A percentile compares a stretch with the other conserved stretches of the same genome.
Evolutionary conservation across 2,329 filamentous ascomycete species (phyloP).

Genomic region (Colletotrichum liriopes): DNA sequence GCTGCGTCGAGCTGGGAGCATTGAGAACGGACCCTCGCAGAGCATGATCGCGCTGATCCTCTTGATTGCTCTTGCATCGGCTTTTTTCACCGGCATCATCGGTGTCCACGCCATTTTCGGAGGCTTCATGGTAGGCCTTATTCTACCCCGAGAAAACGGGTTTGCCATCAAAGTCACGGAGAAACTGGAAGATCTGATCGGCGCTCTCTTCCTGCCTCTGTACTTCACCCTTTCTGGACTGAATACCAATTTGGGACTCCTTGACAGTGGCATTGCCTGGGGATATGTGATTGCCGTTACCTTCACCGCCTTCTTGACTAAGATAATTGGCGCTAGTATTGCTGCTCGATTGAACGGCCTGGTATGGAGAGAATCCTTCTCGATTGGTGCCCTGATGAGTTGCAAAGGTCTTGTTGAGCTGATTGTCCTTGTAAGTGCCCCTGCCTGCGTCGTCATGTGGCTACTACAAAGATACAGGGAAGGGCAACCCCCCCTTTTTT

Average conservation of each 20-base stretch:
- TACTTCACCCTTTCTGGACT: constrained; percentile 96
- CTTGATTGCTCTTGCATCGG: constrained; percentile 81
- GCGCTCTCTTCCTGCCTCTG: constrained; percentile 86
- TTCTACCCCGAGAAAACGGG: constrained; percentile 90
- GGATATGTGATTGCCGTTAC: constrained; percentile 90
- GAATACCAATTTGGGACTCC: constrained; percentile 87
- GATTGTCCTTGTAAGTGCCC: constrained; percentile 83
- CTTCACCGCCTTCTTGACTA: constrained; percentile 85
- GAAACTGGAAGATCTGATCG: constrained; percentile 93
- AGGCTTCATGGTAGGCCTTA: constrained; percentile 89
- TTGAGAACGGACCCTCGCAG: constrained; percentile 92
- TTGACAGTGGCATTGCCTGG: constrained; percentile 88
- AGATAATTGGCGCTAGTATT: constrained; percentile 86
- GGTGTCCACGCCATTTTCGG: constrained; percentile 96
- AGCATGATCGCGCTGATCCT: constrained; percentile 87
- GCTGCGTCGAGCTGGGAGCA: constrained; percentile 79
- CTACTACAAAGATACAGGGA: not conserved
- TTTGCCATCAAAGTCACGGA: constrained; percentile 94
- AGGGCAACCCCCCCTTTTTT: not conserved
- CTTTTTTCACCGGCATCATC: constrained; percentile 92
- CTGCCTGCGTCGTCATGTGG: not conserved
- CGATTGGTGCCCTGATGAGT: constrained; percentile 93
- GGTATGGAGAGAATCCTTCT: constrained; percentile 90
- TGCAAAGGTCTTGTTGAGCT: constrained; percentile 96
- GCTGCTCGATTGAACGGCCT: constrained; percentile 84